phyloP scores from a whole-genome alignment of 1,284 basidiomycete genomes.

The Ustilago loliicola region DNA sequence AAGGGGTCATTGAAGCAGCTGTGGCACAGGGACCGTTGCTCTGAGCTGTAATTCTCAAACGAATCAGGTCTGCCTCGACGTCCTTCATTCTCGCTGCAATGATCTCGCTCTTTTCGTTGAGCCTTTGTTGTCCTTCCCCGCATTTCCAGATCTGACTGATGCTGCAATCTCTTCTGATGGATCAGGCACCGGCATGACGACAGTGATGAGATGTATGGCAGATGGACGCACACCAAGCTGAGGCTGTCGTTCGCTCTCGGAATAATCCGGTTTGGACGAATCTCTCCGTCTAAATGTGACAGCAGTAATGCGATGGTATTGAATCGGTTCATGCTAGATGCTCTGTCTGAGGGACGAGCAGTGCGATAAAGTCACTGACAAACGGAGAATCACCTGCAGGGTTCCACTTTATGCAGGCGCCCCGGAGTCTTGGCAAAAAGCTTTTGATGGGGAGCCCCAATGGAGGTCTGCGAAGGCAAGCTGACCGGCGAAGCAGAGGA shows the following conservation, averaged over 20 bases:
- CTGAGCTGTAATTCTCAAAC: neutral
- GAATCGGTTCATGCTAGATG: neutral
- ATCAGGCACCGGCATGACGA: no score
- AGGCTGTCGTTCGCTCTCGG: neutral
- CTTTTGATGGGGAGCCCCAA: neutral
- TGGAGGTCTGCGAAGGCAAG: neutral
- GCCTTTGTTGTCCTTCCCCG: no score
- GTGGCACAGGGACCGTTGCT: neutral
- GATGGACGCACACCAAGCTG: neutral
- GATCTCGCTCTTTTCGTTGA: no score
- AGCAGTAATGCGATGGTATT: neutral
- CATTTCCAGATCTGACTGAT: no score
- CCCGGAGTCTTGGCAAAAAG: slow-evolving; percentile 9
- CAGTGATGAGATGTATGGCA: neutral
- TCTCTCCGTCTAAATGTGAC: neutral
- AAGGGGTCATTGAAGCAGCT: neutral
- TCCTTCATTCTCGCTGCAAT: neutral
- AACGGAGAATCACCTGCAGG: slow-evolving; percentile 2
- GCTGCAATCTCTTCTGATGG: no score
- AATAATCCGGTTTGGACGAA: slow-evolving; percentile 6
- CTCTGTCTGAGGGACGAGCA: no score
- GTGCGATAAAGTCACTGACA: no score
- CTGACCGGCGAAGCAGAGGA: slow-evolving; percentile 2
- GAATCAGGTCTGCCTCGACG: neutral
- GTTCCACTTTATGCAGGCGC: slow-evolving; percentile 5